Evolutionary conservation across 1,284 basidiomycete genomes (phyloP).

Genomic region (Pholiota adiposa): DNA sequence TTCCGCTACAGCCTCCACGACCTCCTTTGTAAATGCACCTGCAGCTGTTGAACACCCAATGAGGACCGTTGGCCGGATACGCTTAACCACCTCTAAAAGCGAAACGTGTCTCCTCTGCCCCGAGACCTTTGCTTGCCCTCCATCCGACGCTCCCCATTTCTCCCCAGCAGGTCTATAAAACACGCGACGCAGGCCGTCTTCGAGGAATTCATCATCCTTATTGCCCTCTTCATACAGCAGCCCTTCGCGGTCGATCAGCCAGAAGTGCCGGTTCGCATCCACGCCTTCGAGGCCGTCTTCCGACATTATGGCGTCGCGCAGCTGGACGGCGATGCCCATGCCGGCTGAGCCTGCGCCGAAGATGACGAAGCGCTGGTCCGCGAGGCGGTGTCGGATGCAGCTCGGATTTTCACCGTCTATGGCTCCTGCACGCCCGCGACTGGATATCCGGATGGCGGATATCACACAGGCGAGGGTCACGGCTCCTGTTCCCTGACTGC

Average conservation of each 20-base stretch:
- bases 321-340: constrained; percentile 73
- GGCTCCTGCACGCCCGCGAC: constrained; percentile 19
- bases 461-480: constrained; percentile 82
- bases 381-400: constrained; percentile 39
- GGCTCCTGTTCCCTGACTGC: constrained; percentile 84
- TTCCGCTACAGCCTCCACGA: constrained; percentile 73
- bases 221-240: constrained; percentile 43
- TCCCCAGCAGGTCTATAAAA: constrained; percentile 63
- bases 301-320: constrained; percentile 77
- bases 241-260: constrained; percentile 56
- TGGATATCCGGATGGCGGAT: constrained; percentile 78
- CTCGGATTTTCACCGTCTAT: constrained; percentile 1
- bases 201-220: constrained; percentile 47
- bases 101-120: constrained; percentile 37
- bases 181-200: constrained; percentile 39
- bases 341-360: constrained; percentile 87
- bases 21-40: constrained; percentile 82
- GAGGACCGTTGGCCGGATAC: constrained; percentile 66
- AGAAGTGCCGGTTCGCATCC: constrained; percentile 71
- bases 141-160: constrained; percentile 39
- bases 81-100: constrained; percentile 65
- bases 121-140: constrained; percentile 7
- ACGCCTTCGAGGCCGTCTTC: constrained; percentile 58
- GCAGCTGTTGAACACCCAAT: constrained; percentile 83
- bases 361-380: constrained; percentile 78